Base-by-base conservation (phyloP, 805 yeast species). In the Cyberlindnera galapagoensis region DNA sequence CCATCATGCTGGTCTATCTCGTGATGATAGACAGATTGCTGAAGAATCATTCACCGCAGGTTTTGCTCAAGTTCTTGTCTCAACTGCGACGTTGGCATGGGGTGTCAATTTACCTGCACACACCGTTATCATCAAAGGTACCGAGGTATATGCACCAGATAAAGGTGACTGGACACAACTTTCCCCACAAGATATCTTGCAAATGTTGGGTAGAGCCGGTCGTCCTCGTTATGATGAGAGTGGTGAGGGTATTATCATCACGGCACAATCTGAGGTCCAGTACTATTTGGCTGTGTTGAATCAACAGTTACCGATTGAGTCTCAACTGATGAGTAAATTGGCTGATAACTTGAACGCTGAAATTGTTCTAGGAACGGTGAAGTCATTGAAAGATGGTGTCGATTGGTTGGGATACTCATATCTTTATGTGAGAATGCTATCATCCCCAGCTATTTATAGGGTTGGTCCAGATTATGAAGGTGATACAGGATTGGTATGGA, bases 151-250 rank as follows among this genome's bases (percentile, higher is more conserved):
- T 49, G 81, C 92, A 5, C 97, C 99, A 0, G 92, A 82, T 42
- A 74, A 72, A 40, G 95, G 97, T 34, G 60, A 72, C 6, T 90
- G 97, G 97, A 76, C 76, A 3, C 92, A 84, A 49, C 61, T 90
- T n/a, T 80, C 95, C 0, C 94, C 97, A 0, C 98, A 90, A 49
- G 97, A 92, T 59, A 80, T 90, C 23, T 57, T 90, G 8, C 98
- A 90, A 59, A 90, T 90, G 97, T 65, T 90, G n/a, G 97, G 97
- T 22, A 75, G 97, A 63, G 97, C 97, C 13, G 97, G 97, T 46
- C 71, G 98, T 57, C 98, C 98, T 0, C 68, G 96, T 33, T 92
- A 81, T 58, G 98, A 90, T 56, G 76, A 76, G 12, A 74, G 76
- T 48, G 98, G 98, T 48, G 95, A 85, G 46, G 98, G 97, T 62